Evolutionary conservation across 2,329 filamentous ascomycete species (phyloP).

Genomic region (Pyrenochaeta sp.): DNA sequence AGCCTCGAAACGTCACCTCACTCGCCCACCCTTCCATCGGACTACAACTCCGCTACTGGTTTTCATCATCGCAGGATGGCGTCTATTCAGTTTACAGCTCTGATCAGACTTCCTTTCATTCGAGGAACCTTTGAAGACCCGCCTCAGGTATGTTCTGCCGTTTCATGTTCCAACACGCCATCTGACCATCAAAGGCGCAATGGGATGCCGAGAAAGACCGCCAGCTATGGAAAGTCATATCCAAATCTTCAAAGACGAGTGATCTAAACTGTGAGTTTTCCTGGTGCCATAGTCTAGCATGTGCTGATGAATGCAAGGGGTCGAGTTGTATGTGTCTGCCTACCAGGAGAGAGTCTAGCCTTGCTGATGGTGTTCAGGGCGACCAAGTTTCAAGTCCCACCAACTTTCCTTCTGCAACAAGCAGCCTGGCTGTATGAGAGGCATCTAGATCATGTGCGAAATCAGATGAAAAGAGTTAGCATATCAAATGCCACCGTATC

Average conservation of each 20-base stretch:
- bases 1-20: constrained; percentile 13
- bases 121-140: constrained; percentile 91
- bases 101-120: constrained; percentile 88
- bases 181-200: constrained; percentile 68
- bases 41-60: neutral
- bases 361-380: constrained; percentile 57
- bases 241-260: constrained; percentile 76
- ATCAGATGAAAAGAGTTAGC: constrained; percentile 82
- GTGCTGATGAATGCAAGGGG: constrained; percentile 64
- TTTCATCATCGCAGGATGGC: constrained; percentile 28
- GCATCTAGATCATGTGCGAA: constrained; percentile 87
- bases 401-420: constrained; percentile 90
- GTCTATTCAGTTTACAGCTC: constrained; percentile 69
- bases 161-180: constrained; percentile 2
- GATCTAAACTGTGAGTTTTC: constrained; percentile 80
- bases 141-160: constrained; percentile 69
- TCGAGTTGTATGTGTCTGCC: constrained; percentile 69
- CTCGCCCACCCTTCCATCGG: constrained; percentile 1
- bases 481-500: constrained; percentile 67
- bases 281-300: neutral
- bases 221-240: constrained; percentile 88
- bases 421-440: constrained; percentile 93
- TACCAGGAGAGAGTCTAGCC: neutral
- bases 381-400: constrained; percentile 80
- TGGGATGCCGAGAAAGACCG: constrained; percentile 91